Percentiles rank a stretch among this genome's conserved stretches.
These are phyloP conservation scores for Grifola frondosa DNA, from an alignment of 1,284 basidiomycete genomes.

Conservation along the genomic window DNA sequence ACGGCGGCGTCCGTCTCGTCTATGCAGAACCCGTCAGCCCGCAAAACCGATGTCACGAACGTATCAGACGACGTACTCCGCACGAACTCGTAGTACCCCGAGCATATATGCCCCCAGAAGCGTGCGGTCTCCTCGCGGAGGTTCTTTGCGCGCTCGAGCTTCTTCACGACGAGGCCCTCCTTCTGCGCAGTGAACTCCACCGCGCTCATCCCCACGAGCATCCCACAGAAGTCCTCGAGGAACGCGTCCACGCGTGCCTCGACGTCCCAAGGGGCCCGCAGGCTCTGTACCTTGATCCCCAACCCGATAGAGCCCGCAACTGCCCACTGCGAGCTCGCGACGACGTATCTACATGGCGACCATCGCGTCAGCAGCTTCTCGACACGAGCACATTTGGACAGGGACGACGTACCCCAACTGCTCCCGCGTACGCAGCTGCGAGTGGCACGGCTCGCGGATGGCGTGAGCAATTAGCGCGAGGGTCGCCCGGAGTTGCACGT, in stretches of 20 bases:
- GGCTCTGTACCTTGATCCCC: constrained; percentile 29
- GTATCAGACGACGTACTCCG: constrained; percentile 21
- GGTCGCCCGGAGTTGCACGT: constrained; percentile 19
- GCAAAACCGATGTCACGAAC: background rate
- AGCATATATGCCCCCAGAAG: constrained; percentile 29
- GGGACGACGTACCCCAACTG: constrained; percentile 28
- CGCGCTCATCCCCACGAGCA: constrained; percentile 18
- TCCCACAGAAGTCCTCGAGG: constrained; percentile 20
- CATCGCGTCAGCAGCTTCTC: too few relatives aligned
- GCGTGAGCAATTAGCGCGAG: constrained; percentile 26
- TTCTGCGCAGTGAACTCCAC: constrained; percentile 24
- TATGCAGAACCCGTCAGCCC: constrained; percentile 4
- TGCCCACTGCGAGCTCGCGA: constrained; percentile 19
- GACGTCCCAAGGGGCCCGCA: constrained; percentile 23
- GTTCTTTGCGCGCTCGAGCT: constrained; percentile 29
- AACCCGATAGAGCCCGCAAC: constrained; percentile 25
- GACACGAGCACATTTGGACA: background rate
- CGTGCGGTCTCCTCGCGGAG: constrained; percentile 26
- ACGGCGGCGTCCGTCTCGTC: constrained; percentile 25
- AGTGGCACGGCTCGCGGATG: constrained; percentile 29
- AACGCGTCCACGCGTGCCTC: constrained; percentile 31
- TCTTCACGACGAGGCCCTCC: constrained; percentile 28
- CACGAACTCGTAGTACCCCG: constrained; percentile 29
- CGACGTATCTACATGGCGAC: constrained; percentile 29
- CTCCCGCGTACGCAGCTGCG: constrained; percentile 30